Evolutionary conservation across 345 rosid species (phyloP).

Genomic region (Camelina neglecta): DNA sequence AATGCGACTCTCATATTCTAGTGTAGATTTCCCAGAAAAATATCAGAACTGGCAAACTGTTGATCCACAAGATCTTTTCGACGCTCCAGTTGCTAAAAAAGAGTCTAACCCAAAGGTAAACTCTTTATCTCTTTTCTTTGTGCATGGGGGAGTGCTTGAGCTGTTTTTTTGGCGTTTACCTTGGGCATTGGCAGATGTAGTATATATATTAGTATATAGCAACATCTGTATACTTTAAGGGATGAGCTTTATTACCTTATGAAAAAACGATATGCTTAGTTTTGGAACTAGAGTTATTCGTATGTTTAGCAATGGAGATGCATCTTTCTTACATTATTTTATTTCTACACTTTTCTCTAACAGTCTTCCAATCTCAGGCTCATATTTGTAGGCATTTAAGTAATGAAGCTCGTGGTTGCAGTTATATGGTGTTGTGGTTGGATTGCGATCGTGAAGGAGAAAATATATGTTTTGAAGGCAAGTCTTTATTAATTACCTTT

Average conservation of each 20-base stretch:
- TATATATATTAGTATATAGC: neutral
- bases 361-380: conserved; percentile 52
- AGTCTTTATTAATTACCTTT: conserved; percentile 10
- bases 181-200: neutral
- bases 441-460: conserved; percentile 99
- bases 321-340: conserved; percentile 26
- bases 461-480: conserved; percentile 98
- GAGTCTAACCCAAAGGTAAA: conserved; percentile 90
- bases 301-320: neutral
- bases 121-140: conserved; percentile 12
- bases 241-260: neutral
- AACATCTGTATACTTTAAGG: neutral
- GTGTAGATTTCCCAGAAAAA: conserved; percentile 88
- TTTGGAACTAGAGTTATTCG: conserved; percentile 8
- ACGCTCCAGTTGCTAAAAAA: conserved; percentile 63
- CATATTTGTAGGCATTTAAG: conserved; percentile 84
- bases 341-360: conserved; percentile 34
- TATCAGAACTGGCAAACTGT: conserved; percentile 75
- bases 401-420: conserved; percentile 88
- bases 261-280: conserved; percentile 1
- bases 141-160: conserved; percentile 15
- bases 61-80: conserved; percentile 82
- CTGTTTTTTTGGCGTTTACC: conserved; percentile 2
- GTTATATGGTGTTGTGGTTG: conserved; percentile 87
- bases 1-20: conserved; percentile 50